Evolutionary conservation across 495 filamentous ascomycete species (phyloP).

Genomic region (Neurospora tetrasperma): DNA sequence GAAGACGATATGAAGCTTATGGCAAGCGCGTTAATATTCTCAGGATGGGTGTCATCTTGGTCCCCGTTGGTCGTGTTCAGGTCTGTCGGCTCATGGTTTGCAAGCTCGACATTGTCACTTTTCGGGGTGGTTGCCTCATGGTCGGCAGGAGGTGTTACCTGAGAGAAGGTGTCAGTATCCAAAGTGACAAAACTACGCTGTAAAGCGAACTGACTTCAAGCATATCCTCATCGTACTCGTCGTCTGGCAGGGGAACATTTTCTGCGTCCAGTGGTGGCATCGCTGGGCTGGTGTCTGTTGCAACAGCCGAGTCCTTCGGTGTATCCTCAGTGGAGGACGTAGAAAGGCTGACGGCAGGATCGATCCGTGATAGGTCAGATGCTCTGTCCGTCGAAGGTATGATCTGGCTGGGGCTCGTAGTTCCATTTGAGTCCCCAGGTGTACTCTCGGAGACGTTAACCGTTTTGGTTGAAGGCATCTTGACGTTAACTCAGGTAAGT

Average conservation of each 20-base stretch:
- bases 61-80: not conserved
- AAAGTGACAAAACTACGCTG: not conserved
- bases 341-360: not conserved
- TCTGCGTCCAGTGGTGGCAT: not conserved
- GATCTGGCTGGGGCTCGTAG: not conserved
- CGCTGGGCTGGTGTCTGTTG: rapidly evolving
- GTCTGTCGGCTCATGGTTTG: not conserved
- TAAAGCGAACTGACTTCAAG: not conserved
- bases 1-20: not conserved
- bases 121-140: not conserved
- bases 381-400: not conserved
- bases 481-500: not conserved
- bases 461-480: not conserved
- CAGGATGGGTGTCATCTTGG: not conserved
- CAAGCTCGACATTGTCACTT: not conserved
- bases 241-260: not conserved
- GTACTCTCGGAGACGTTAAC: not conserved
- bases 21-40: rapidly evolving
- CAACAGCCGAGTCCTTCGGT: not conserved
- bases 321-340: rapidly evolving
- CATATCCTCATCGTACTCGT: rapidly evolving
- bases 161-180: not conserved
- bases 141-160: not conserved
- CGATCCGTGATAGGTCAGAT: not conserved
- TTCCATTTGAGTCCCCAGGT: not conserved